Conservation (phyloP, 2,329 filamentous ascomycete genomes). For the Elsinoe perseae region DNA sequence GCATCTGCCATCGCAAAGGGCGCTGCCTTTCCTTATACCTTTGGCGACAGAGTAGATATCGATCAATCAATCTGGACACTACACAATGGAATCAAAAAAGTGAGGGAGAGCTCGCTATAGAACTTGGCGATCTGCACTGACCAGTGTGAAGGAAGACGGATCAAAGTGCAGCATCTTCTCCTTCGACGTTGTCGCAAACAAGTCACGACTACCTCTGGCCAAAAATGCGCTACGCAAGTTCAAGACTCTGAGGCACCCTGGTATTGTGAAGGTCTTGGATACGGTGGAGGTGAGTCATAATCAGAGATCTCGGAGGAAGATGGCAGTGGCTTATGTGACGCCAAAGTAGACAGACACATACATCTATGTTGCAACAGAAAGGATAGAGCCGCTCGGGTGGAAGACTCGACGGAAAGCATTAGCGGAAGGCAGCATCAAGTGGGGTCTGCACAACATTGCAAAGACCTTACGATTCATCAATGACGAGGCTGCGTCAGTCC, state of each 20-base stretch:
- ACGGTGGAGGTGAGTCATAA: constrained; percentile 77
- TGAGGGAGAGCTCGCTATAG: constrained; percentile 36
- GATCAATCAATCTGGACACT: constrained; percentile 95
- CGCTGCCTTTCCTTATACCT: constrained; percentile 82
- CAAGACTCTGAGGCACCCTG: constrained; percentile 85
- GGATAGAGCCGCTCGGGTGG: constrained; percentile 80
- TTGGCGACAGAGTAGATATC: constrained; percentile 86
- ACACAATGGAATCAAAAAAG: constrained; percentile 86
- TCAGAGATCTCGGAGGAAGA: not conserved
- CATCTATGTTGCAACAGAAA: constrained; percentile 93
- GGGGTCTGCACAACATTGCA: constrained; percentile 82
- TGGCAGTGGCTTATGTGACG: constrained; percentile 27
- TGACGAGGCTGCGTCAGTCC: constrained; percentile 81
- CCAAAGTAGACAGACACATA: constrained; percentile 72
- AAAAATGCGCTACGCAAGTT: constrained; percentile 92
- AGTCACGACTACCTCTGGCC: constrained; percentile 72
- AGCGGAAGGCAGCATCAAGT: constrained; percentile 89
- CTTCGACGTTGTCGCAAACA: constrained; percentile 80
- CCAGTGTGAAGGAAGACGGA: constrained; percentile 68
- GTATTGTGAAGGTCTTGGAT: constrained; percentile 87
- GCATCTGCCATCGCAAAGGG: constrained; percentile 94
- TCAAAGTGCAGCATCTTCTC: constrained; percentile 95
- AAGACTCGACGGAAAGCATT: constrained; percentile 81
- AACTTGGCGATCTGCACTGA: constrained; percentile 18
- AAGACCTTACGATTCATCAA: constrained; percentile 96